Conservation (phyloP, 768 basidiomycete species). For the Clavulina sp. region DNA sequence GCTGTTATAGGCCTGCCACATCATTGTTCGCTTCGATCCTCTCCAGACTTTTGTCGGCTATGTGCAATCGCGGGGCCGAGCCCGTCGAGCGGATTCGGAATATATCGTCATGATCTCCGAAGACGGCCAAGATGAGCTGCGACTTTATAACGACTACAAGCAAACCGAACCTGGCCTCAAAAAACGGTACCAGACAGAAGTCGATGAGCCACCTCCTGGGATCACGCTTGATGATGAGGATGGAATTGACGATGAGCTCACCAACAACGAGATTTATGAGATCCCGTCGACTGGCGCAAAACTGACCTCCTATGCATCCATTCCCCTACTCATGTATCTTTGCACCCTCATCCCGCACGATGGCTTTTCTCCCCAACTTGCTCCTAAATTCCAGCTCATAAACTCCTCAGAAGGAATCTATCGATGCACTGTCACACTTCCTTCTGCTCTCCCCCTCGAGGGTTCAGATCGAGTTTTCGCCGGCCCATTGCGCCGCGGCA, state of each 20-base stretch:
- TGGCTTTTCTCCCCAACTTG: conserved; percentile 39
- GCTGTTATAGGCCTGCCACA: conserved; percentile 72
- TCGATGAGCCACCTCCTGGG: not conserved
- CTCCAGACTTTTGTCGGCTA: conserved; percentile 74
- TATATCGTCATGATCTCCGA: conserved; percentile 75
- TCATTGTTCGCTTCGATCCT: conserved; percentile 73
- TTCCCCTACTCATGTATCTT: conserved; percentile 53
- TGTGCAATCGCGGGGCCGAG: conserved; percentile 77
- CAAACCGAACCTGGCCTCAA: conserved; percentile 48
- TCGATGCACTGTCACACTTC: conserved; percentile 39
- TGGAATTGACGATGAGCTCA: conserved; percentile 28
- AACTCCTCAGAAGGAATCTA: conserved; percentile 30
- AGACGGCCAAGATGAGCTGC: conserved; percentile 31
- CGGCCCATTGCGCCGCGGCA: conserved; percentile 36
- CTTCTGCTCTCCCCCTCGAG: conserved; percentile 44
- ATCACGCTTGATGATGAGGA: conserved; percentile 19
- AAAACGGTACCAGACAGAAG: conserved; percentile 37
- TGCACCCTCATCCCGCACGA: conserved; percentile 65
- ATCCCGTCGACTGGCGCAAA: conserved; percentile 57
- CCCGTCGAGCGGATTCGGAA: conserved; percentile 54
- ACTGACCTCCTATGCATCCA: conserved; percentile 60
- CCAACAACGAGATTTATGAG: conserved; percentile 32
- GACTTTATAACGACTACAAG: conserved; percentile 40
- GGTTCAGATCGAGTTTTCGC: conserved; percentile 33
- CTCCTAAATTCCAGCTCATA: conserved; percentile 33